Evolutionary conservation across 1,139 yeast genomes (phyloP).

Genomic region (Saccharomyces hybrid): DNA sequence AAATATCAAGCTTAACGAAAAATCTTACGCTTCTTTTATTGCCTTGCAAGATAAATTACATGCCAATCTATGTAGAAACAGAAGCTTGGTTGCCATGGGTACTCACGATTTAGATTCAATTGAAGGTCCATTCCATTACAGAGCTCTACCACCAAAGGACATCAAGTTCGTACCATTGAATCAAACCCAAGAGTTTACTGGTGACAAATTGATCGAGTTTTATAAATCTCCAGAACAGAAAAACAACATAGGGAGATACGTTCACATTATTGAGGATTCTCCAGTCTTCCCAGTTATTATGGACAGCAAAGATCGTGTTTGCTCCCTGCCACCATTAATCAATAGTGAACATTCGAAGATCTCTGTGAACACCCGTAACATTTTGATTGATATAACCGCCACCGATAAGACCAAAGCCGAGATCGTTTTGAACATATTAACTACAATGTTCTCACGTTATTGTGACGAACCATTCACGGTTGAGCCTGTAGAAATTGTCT

Average conservation of each 20-base stretch:
- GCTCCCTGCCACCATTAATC: slow-evolving; percentile 95
- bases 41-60: slow-evolving; percentile 95
- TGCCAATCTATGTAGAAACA: slow-evolving; percentile 89
- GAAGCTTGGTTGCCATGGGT: slow-evolving; percentile 96
- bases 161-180: slow-evolving; percentile 79
- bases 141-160: slow-evolving; percentile 73
- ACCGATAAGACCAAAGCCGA: slow-evolving; percentile 92
- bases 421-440: slow-evolving; percentile 81
- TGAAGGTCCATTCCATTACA: slow-evolving; percentile 80
- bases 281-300: slow-evolving; percentile 88
- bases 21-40: slow-evolving; percentile 89
- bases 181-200: slow-evolving; percentile 71
- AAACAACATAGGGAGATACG: slow-evolving; percentile 80
- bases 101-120: slow-evolving; percentile 89
- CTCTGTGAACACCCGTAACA: slow-evolving; percentile 72
- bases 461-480: slow-evolving; percentile 68
- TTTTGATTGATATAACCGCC: slow-evolving; percentile 91
- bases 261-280: slow-evolving; percentile 80
- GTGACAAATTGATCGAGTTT: slow-evolving; percentile 75
- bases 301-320: slow-evolving; percentile 69
- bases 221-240: slow-evolving; percentile 63
- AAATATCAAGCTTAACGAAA: slow-evolving; percentile 69
- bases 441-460: slow-evolving; percentile 92
- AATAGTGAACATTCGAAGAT: slow-evolving; percentile 90
- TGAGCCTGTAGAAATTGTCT: slow-evolving; percentile 81